A percentile compares a stretch with the other conserved stretches of the same genome.
phyloP scores from a whole-genome alignment of 257 asterid species.

The Solanum virginianum region DNA sequence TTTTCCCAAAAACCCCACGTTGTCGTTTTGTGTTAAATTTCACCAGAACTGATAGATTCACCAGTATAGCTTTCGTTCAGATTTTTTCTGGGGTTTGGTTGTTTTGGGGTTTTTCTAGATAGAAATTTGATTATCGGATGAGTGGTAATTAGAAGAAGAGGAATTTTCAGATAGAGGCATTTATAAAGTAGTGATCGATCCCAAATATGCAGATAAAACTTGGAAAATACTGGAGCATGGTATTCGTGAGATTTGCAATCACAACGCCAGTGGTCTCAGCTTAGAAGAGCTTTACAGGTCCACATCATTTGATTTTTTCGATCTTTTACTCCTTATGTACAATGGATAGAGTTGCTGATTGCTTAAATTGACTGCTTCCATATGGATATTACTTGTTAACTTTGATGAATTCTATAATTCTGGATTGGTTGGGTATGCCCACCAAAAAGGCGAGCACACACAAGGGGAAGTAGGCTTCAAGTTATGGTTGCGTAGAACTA shows the following conservation, averaged over 20 bases:
- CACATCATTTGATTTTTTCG: background rate
- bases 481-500: background rate
- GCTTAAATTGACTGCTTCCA: background rate
- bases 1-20: background rate
- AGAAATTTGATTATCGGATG: slow-evolving; percentile 13
- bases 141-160: slow-evolving; percentile 57
- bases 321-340: background rate
- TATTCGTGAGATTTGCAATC: slow-evolving; percentile 74
- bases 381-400: background rate
- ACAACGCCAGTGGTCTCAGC: slow-evolving; percentile 82
- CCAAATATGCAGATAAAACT: slow-evolving; percentile 83
- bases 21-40: background rate
- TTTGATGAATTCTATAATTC: background rate
- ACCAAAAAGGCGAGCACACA: background rate
- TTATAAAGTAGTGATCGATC: slow-evolving; percentile 85
- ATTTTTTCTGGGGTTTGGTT: background rate
- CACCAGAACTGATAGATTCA: background rate
- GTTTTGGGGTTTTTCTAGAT: background rate
- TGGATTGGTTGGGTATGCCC: background rate
- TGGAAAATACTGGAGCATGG: slow-evolving; percentile 90
- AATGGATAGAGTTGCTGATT: background rate
- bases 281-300: slow-evolving; percentile 89
- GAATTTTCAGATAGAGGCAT: slow-evolving; percentile 83
- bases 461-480: background rate
- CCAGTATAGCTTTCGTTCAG: background rate